These are phyloP conservation scores for Lactarius sp. DNA, from an alignment of 768 basidiomycete species.

Conservation along the genomic window DNA sequence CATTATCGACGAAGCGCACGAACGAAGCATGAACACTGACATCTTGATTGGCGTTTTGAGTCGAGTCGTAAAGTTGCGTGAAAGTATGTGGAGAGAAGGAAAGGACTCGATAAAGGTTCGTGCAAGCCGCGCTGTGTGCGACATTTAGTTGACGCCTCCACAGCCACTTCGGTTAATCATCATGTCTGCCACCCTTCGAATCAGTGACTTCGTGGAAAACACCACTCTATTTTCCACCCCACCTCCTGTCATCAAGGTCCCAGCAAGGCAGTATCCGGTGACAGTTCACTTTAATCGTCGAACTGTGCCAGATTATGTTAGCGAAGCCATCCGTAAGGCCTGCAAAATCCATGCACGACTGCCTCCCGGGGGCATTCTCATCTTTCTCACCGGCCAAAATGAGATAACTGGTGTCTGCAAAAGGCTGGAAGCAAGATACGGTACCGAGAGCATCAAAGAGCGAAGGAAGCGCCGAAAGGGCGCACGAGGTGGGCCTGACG, in stretches of 20 bases:
- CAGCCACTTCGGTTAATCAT: slow-evolving; percentile 90
- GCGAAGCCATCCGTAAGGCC: slow-evolving; percentile 86
- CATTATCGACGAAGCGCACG: slow-evolving; percentile 97
- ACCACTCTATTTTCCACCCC: slow-evolving; percentile 69
- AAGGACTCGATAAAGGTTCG: slow-evolving; percentile 66
- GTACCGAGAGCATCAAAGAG: slow-evolving; percentile 55
- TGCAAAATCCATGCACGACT: slow-evolving; percentile 88
- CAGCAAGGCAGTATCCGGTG: slow-evolving; percentile 91
- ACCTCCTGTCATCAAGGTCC: slow-evolving; percentile 89
- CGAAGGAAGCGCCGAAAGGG: slow-evolving; percentile 39
- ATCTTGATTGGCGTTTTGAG: slow-evolving; percentile 96
- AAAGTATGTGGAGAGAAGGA: slow-evolving; percentile 81
- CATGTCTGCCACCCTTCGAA: slow-evolving; percentile 97
- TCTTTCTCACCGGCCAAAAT: slow-evolving; percentile 94
- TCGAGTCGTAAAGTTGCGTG: slow-evolving; percentile 83
- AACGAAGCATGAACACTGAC: slow-evolving; percentile 97
- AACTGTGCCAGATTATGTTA: slow-evolving; percentile 83
- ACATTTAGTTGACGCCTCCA: not conserved
- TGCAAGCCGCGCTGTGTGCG: not conserved
- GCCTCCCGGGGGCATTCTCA: slow-evolving; percentile 88
- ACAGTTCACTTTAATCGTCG: slow-evolving; percentile 89
- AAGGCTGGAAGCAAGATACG: slow-evolving; percentile 74
- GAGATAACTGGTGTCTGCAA: slow-evolving; percentile 86
- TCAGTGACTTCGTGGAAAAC: slow-evolving; percentile 90
- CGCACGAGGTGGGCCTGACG: slow-evolving; percentile 7